Base-by-base conservation (phyloP, 148 eudicot species). In the Euryodendron excelsum region DNA sequence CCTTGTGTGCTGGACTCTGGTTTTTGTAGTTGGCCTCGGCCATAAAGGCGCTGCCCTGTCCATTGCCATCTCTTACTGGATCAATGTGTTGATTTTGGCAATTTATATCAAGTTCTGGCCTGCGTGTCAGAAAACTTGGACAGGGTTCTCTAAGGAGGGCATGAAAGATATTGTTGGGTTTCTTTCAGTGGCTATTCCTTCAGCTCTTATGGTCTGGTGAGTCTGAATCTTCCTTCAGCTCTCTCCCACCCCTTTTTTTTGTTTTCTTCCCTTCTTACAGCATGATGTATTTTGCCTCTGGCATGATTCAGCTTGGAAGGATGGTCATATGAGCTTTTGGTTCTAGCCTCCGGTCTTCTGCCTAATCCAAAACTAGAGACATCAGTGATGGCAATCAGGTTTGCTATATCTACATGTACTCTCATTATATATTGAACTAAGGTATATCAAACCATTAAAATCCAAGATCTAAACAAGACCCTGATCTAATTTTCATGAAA, bases 121-220 rank as follows among this genome's bases (percentile, higher is more conserved):
- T 47, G 44, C 60, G 0, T 87, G 86, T 72, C 58, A 72, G 1
- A 79, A 85, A 73, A 85, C 88, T 3, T 87, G 90, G 90, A 87
- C 83, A 0, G 90, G 88, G 14, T 85, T 87, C 55, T 87, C 88
- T 3, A 48, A 6, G 18, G 90, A 85, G 65, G 88, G 86, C 75
- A 30, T 65, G 14, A 74, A 71, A 74, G 67, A 85, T 55, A 55
- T 85, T 45, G 56, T 28, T 8, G 58, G 73, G 4, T 87, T 85
- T 64, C 76, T 87, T 28, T 77, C 45, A 21, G 63, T 85, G 23
- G 80, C 84, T 78, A 74, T 83, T 69, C 88, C 88, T 63, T 87
- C 86, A 0, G 88, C 88, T 52, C 73, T 81, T 75, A 87, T 87
- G 90, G 84, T 87, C 45, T 87, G 90, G 88, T 85, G 48, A 69